These are phyloP conservation scores for Cercophora sp. DNA, from an alignment of 495 filamentous ascomycete genomes.

Conservation along the genomic window DNA sequence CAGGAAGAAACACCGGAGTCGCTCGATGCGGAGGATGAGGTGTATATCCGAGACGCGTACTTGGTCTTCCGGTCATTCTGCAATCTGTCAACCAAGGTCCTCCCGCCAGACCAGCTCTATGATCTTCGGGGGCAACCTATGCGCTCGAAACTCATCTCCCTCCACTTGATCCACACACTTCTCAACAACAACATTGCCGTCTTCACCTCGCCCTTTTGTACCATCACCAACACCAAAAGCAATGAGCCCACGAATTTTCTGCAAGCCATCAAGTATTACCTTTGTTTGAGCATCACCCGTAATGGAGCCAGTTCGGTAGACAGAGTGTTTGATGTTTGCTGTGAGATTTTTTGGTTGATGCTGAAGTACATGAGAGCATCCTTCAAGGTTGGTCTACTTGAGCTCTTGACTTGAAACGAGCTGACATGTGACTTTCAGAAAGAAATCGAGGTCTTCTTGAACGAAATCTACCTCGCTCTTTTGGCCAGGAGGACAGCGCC, in stretches of 20 bases:
- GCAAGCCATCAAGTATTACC: conserved; percentile 93
- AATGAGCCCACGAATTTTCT: conserved; percentile 84
- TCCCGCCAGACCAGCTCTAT: conserved; percentile 84
- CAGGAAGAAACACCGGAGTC: conserved; percentile 55
- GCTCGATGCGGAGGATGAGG: conserved; percentile 86
- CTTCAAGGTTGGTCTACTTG: conserved; percentile 65
- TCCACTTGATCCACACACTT: conserved; percentile 90
- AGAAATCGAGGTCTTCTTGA: conserved; percentile 96
- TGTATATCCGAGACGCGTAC: conserved; percentile 94
- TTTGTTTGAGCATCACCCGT: conserved; percentile 87
- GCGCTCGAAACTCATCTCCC: conserved; percentile 92
- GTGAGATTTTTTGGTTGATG: conserved; percentile 98
- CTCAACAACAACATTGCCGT: conserved; percentile 85
- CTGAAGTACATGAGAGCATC: conserved; percentile 87
- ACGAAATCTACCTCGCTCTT: conserved; percentile 94
- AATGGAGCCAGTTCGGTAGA: conserved; percentile 92
- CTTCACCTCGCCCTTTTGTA: conserved; percentile 84
- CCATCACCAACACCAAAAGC: conserved; percentile 80
- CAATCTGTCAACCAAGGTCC: conserved; percentile 87
- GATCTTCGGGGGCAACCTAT: conserved; percentile 92
- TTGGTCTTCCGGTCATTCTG: conserved; percentile 96
- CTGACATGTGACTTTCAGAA: conserved; percentile 52
- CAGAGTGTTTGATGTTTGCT: conserved; percentile 89
- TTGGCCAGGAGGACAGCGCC: conserved; percentile 84
- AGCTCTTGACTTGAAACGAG: not conserved